Evolutionary conservation across 2,329 filamentous ascomycete genomes (phyloP), one percentile per base, ranked within the genome.

Genomic region (Harringtonia lauricola): DNA sequence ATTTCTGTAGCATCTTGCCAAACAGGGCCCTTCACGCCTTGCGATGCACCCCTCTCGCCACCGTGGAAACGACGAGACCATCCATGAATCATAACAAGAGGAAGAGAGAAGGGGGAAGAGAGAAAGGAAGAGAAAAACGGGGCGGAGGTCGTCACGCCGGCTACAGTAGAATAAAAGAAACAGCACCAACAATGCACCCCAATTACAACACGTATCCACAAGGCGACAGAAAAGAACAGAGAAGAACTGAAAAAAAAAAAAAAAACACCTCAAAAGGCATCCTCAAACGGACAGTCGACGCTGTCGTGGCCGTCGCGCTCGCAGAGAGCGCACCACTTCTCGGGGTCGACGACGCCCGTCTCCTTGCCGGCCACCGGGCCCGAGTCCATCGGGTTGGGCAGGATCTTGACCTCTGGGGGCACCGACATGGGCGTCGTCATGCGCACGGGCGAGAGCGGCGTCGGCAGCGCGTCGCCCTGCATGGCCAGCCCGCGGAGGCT

Each of bases 281-380:
- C 87, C 64, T 95, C 89, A 62, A 94, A 84, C 13, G 89, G 88
- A 63, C 89, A 95, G 62, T 94, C 87, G 48, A 94, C 89, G 57
- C 90, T 95, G 63, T 95, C 86, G 60, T 98, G 92, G 14, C 92
- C 92, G 57, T 98, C 92, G 49, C 86, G 79, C 68, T 98, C 92
- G 60, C 92, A 98, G 36, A 96, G 71, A 15, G 92, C 92, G 63
- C 92, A 98, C 92, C 92, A 98, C 65, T 95, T 95, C 49, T 82
- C 76, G 43, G 81, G 77, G 55, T 96, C 87, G 51, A 90, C 71
- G 38, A 86, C 67, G 1, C 84, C 83, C 44, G 80, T 87, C 51
- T 82, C 78, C 65, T 87, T 90, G 42, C 86, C 86, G 5, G 85
- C 82, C 21, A 86, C 74, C 2, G 85, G 81, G 2, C 78, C 79